Conservation (phyloP, 192 early-diverging fungal genomes). For the Coemansia sp. region DNA sequence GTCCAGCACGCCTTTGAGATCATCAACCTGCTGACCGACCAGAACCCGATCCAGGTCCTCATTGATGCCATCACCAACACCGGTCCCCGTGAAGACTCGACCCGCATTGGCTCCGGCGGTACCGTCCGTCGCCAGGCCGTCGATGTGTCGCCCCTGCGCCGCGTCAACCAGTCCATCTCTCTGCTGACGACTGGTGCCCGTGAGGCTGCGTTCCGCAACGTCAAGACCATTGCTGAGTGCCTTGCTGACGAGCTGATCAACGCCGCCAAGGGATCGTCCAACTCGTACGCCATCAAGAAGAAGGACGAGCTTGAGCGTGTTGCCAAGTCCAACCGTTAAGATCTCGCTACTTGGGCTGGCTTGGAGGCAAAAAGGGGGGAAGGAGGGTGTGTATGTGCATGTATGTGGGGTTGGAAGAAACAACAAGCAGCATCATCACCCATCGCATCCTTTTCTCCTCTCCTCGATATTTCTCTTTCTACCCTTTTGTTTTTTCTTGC, state of each 20-base stretch:
- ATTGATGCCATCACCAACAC: conserved; percentile 99
- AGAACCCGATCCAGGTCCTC: conserved; percentile 97
- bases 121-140: conserved; percentile 99
- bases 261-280: conserved; percentile 97
- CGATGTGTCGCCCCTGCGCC: conserved; percentile 97
- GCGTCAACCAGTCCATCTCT: conserved; percentile 95
- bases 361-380: conserved; percentile 11
- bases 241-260: conserved; percentile 99
- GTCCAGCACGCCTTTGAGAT: conserved; percentile 99
- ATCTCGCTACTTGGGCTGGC: no score
- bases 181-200: conserved; percentile 95
- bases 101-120: conserved; percentile 96
- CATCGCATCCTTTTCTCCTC: background rate
- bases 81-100: conserved; percentile 98
- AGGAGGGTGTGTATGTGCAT: background rate
- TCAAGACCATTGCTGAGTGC: conserved; percentile 99
- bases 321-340: conserved; percentile 61
- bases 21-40: conserved; percentile 96
- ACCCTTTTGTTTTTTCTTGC: conserved; percentile 8
- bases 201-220: conserved; percentile 98
- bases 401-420: background rate
- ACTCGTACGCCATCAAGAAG: conserved; percentile 99
- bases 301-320: conserved; percentile 93
- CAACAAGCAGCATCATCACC: no score
- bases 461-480: background rate